Base-by-base conservation (phyloP, 2,329 filamentous ascomycete species). In the Colletotrichum sojae region DNA sequence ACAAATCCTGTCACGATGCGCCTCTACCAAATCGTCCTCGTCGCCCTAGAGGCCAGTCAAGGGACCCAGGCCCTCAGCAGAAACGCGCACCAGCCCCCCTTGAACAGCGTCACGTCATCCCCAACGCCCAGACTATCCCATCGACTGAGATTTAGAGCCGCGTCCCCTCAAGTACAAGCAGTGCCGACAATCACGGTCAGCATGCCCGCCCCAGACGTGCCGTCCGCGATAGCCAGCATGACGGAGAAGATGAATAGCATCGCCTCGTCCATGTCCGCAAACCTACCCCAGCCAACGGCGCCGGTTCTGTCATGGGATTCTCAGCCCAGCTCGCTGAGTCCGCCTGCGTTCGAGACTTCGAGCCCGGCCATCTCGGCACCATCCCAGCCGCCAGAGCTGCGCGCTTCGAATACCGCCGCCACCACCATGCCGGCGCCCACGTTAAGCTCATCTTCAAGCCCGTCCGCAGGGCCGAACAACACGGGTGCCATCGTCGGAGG, bases 401-500 rank as follows among this genome's bases (percentile, higher is more conserved):
- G 3, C 46, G 18, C 16, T n/a, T 18, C 27, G 15, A 22, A 25
- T 25, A 25, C 57, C 15, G 18, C 45, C 18, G 31, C 46, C 12
- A n/a, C 27, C 15, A 16, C 57, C 16, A 39, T 27, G 1, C 16
- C 46, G 31, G 16, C 45, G 12, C n/a, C 27, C 18, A n/a, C 57
- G 20, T 13, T 45, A 2, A 27, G 25, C 27, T n/a, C 25, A 22
- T 27, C 40, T 1, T 20, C n/a, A 10, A 48, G n/a, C 18, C 45
- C 16, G 5, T 18, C 46, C 20, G 43, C 57, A 0, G 27, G 46
- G 4, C 31, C 27, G n/a, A 36, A 43, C 0, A 36, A 46, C 0
- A 36, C 31, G 16, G 57, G 57, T 12, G 31, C 31, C 57, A 51
- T 60, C 46, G 46, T 61, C 12, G 58, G 2, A 18, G 46, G 20